Base-by-base conservation (phyloP, 768 basidiomycete species). In the Boletus speciosus region DNA sequence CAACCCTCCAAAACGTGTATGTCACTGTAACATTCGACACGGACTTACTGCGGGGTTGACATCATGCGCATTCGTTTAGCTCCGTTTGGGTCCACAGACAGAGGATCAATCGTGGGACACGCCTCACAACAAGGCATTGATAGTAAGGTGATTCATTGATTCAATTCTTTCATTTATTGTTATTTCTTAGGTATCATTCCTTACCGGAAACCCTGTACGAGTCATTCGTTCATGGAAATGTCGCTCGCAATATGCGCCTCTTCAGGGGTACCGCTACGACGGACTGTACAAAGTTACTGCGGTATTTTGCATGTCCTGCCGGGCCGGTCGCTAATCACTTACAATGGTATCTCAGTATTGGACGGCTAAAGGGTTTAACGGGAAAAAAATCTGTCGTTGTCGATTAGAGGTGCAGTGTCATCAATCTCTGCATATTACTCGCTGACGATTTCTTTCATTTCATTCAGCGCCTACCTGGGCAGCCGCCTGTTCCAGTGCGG, bases 221-320 rank as follows among this genome's bases (percentile, higher is more conserved):
- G 63, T 72, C 15, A 32, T 71, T 35, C 61, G 69, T 16, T 66
- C 69, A 8, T 55, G 4, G 16, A 61, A 4, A 8, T 44, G 49
- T 32, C 12, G 6, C 7, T 71, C 71, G 10, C 51, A 52, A 40
- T 71, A 67, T 55, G 63, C 71, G 5, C 69, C 69, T 11, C 12
- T 27, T 2, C 6, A 31, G 2, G 68, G 67, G 9, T 62, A 60
- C 34, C 71, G 69, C 3, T 70, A 72, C 25, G 69, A 72, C 31
- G 69, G 69, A 19, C 39, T 70, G 3, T 70, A 70, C 48, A 69
- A 27, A 35, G 57, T 70, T 4, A 36, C 58, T 4, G 38, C 47
- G 6, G 71, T 73, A 31, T 57, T 37, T 16, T 34, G 12, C 45
- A 12, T 4, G 15, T 32, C 19, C 29, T 11, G 4, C 45, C 9